Evolutionary conservation across 805 yeast genomes (phyloP), one percentile per base, ranked within the genome.

Genomic region (Zygotorulaspora chibaensis): DNA sequence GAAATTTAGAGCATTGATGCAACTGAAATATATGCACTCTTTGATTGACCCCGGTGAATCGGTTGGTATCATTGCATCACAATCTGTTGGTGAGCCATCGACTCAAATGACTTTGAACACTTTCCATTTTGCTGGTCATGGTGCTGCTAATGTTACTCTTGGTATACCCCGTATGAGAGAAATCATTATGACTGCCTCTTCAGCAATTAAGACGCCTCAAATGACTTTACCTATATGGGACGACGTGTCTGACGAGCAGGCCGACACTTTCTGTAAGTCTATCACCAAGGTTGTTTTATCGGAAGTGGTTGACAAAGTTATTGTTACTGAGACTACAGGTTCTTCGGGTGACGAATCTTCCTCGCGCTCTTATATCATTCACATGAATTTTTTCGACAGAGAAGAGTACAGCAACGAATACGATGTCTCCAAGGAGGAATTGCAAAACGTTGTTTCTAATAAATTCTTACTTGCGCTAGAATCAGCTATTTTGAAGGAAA

Each of bases 101-200:
- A 93, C 99, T 2, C 99, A 93, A 74, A 93, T 93, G 99, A 93
- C 99, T 13, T 79, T 87, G 61, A 87, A 87, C 68, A 87, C 96
- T 38, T 87, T 87, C 87, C 96, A 93, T 75, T 93, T 93, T 63
- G 99, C 99, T 59, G 99, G 99, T 67, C 99, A 95, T 73, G 99
- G 99, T 81, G 99, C 99, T 47, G 99, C 99, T 38, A 93, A 93
- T 70, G 99, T 93, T 54, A 93, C 99, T 0, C 77, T 93, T 61
- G 99, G 99, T 85, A 93, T 93, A 65, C 99, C 99, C 35, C 96
- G 99, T 80, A 83, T 93, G 87, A 85, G 99, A 80, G 99, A 93
- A 78, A 93, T 93, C 68, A 89, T 93, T 66, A 93, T 93, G 99
- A 95, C 99, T 10, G 99, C 99, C 16, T 87, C 96, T 48, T 81